Conservation (phyloP, 1,284 basidiomycete genomes). For the Phaffia rhodozyma region DNA sequence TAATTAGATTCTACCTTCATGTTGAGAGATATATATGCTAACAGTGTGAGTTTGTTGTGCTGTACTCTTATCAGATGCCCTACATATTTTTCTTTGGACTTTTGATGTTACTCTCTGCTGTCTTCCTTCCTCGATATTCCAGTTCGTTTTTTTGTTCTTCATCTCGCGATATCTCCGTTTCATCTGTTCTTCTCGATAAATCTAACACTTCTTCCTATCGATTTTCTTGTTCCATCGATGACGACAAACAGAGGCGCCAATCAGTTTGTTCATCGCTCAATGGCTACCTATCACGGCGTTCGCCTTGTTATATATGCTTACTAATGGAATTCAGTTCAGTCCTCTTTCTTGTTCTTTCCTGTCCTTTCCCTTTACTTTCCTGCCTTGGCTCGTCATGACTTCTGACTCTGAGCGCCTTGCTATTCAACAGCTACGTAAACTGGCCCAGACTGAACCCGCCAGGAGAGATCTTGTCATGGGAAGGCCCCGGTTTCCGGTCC, state of each 20-base stretch:
- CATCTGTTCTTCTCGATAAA: background rate
- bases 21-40: too few species aligned
- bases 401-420: background rate
- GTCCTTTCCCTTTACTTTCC: conserved; percentile 39
- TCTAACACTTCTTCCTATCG: background rate
- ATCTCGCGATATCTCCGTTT: too few species aligned
- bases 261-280: background rate
- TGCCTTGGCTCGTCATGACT: conserved; percentile 66
- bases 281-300: background rate
- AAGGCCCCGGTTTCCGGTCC: conserved; percentile 71
- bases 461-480: conserved; percentile 72
- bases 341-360: background rate
- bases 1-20: background rate
- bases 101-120: conserved; percentile 73
- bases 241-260: background rate
- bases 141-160: background rate
- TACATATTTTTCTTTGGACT: conserved; percentile 66
- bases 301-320: too few species aligned
- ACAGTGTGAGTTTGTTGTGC: too few species aligned
- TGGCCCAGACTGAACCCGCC: conserved; percentile 83
- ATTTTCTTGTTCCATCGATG: background rate
- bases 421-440: conserved; percentile 53
- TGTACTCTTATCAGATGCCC: conserved; percentile 75
- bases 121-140: conserved; percentile 54
- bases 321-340: background rate